Evolutionary conservation across 805 yeast species (phyloP), one percentile per base, ranked within the genome.

Genomic region (Ogataea polymorpha): DNA sequence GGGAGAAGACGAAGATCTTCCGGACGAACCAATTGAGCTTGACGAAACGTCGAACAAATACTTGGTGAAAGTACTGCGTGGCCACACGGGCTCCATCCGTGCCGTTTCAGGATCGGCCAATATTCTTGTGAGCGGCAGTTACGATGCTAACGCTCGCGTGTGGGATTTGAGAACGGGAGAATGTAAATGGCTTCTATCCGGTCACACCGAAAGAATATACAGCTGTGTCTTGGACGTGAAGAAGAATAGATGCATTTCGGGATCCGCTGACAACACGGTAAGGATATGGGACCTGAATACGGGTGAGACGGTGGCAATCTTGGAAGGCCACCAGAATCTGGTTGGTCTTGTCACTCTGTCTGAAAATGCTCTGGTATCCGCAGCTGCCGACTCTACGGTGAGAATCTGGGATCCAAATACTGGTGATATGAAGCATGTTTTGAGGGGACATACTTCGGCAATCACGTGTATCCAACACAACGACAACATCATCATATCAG

Each of bases 381-480:
- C 96, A 0, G 98, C 97, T 2, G 98, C 98, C 0, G 99, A 93
- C 62, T 79, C 93, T 3, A 82, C 96, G 0, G 71, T 93, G 30
- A 74, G 97, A 37, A 82, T 91, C 2, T 93, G 99, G 99, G 85
- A 93, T 57, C 93, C 96, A 2, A 77, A 77, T 20, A 75, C 81
- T 7, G 89, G 86, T 21, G 73, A 74, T 15, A 77, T 86, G 30
- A 68, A 70, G 37, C 77, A 78, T 56, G 77, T 84, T 35, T 74
- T 89, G 44, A 82, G 85, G 39, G 95, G 96, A 23, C 91, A 89
- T 61, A 75, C 80, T 20, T 77, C 80, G 11, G 95, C 98, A 0
- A 90, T 93, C 35, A 89, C 98, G 0, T 91, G 98, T 45, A 89
- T 93, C 61, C 91, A 85, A 61, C 89, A 89, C 57, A 91, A 88